Percentiles rank a stretch among this genome's conserved stretches.
Evolutionary conservation across 2,329 filamentous ascomycete genomes (phyloP).

Genomic region (Sporothrix schenckii): DNA sequence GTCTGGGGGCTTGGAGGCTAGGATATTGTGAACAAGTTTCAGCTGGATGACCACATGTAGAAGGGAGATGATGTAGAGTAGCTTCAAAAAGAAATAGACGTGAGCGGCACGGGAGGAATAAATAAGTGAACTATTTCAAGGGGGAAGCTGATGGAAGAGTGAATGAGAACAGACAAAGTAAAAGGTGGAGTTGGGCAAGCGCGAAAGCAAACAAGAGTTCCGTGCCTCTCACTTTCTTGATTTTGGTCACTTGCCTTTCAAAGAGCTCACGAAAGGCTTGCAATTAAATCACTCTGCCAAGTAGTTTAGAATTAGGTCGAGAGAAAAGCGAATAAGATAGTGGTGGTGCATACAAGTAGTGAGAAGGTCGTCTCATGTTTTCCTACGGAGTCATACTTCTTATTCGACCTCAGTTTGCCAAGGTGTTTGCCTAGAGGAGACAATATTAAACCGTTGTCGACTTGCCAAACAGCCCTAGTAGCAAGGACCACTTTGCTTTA

Average conservation of each 20-base stretch:
- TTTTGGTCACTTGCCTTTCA: no score
- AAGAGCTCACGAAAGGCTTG: no score
- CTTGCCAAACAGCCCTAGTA: not conserved
- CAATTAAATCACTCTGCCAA: no score
- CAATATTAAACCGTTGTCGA: not conserved
- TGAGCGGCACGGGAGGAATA: slow-evolving; percentile 23
- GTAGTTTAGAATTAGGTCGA: no score
- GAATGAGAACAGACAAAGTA: not conserved
- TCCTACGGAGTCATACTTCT: not conserved
- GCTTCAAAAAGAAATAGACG: no score
- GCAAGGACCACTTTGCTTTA: not conserved
- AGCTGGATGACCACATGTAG: not conserved
- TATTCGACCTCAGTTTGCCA: not conserved
- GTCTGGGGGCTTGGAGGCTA: no score
- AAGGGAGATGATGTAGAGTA: not conserved
- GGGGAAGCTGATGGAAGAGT: not conserved
- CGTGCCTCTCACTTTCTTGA: no score
- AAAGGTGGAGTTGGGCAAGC: not conserved
- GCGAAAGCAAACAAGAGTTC: not conserved
- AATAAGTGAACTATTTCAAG: not conserved
- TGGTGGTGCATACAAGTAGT: no score
- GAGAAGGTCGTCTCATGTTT: not conserved
- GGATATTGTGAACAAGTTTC: no score
- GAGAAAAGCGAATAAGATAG: no score
- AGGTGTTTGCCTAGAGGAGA: not conserved